Base-by-base conservation (phyloP, 306 rosid genomes). In the Begonia loranthoides region DNA sequence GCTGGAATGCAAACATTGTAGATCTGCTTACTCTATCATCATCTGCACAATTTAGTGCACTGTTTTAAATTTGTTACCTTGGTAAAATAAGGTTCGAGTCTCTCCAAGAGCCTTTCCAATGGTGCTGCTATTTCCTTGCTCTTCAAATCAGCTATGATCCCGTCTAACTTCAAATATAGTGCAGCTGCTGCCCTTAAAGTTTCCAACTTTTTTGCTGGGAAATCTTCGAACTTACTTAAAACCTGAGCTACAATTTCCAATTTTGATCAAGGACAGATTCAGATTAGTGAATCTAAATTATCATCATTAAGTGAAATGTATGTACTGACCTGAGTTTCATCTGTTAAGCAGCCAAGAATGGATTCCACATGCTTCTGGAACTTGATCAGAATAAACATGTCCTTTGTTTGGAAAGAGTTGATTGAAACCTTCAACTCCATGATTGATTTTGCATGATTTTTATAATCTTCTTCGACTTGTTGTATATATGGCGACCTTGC, bases 161-260 rank as follows among this genome's bases (percentile, higher is more conserved):
- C 47, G 1, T 43, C 47, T 43, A 43, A 43, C 15, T 43, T 43
- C 14, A 13, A 43, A n/a, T 43, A 9, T 43, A 12, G 6, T 43
- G 47, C 47, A 43, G 47, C 47, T 43, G 47, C 47, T 12, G n/a
- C 47, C 47, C 47, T 43, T 12, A 43, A 6, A 10, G 47, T n/a
- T 43, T 43, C 47, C 47, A 43, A 43, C 47, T 43, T 43, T 13
- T 43, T 43, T 43, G 47, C 47, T 10, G 47, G 47, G 47, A 43
- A 43, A n/a, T 43, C 47, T 43, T 43, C 47, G 7, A 43, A 43
- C 15, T n/a, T 43, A 43, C 47, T 43, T 12, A 43, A 43, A 11
- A 43, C 47, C 47, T 43, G 47, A 10, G 47, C 15, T 43, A 43
- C n/a, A 43, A 43, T 43, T 43, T 43, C 15, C 13, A 43, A 43